Conservation (phyloP, 805 yeast genomes). For the Candida khao-thaluensis region DNA sequence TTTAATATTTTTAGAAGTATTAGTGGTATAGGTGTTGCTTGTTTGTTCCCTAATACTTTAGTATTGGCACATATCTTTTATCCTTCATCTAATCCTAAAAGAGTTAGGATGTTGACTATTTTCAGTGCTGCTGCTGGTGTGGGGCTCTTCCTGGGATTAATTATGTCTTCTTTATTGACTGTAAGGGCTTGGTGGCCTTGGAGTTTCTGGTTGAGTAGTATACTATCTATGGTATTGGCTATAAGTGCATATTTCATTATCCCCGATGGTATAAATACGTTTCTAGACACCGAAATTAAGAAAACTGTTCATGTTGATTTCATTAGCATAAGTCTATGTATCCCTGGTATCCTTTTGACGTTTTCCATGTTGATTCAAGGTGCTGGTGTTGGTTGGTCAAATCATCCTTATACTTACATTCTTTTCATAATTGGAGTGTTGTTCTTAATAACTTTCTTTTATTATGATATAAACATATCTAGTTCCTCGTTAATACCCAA, state of each 20-base stretch:
- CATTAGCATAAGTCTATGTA: not conserved
- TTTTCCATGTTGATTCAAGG: conserved; percentile 77
- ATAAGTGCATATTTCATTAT: conserved; percentile 22
- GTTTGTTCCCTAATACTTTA: conserved; percentile 33
- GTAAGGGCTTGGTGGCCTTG: conserved; percentile 35
- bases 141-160: conserved; percentile 30
- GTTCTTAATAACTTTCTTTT: conserved; percentile 41
- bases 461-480: conserved; percentile 44
- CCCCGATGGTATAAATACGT: conserved; percentile 24
- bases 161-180: conserved; percentile 26
- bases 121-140: conserved; percentile 36
- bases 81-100: conserved; percentile 20
- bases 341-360: conserved; percentile 54
- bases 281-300: not conserved
- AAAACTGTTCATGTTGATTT: conserved; percentile 24
- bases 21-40: conserved; percentile 35
- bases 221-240: conserved; percentile 17
- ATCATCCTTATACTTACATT: conserved; percentile 53
- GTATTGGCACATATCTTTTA: conserved; percentile 31
- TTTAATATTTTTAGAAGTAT: conserved; percentile 30
- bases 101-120: conserved; percentile 22
- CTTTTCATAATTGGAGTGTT: conserved; percentile 55
- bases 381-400: conserved; percentile 74
- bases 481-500: conserved; percentile 54
- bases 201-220: conserved; percentile 30